Base-by-base conservation (phyloP, 495 filamentous ascomycete genomes). In the Aspergillus sparsus region DNA sequence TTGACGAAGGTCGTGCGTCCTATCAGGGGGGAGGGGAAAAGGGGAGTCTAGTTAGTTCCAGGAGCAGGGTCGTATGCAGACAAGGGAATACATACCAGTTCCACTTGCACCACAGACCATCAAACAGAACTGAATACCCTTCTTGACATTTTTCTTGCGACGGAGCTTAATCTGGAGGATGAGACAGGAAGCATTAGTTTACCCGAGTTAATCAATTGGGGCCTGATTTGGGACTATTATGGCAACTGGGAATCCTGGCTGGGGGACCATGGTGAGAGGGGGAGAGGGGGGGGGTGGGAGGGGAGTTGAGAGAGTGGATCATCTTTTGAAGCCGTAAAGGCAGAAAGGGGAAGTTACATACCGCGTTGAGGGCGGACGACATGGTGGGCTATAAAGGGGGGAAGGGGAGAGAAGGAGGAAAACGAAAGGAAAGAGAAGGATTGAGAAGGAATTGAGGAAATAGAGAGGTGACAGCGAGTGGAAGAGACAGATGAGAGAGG, bases 111-210 rank as follows among this genome's bases (percentile, higher is more conserved):
- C 94, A 74, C 95, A 98, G 66, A 98, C 94, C 94, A 98, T 98
- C 87, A 98, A 73, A 80, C 93, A 98, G 83, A 98, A 98, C 83
- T 98, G 95, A 71, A 98, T 97, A 66, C 94, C 94, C 88, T 98
- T 98, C 89, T 98, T 98, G 79, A 98, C 93, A 84, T 98, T 97
- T 87, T 98, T 98, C 93, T 98, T 98, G 73, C 92, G 88, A 79
- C 94, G 93, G 75, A 96, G 92, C 88, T 95, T 92, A 75, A 93
- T 90, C 89, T 92, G 77, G 59, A 66, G 70, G 62, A 41, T 31
- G 66, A 60, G 69, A 62, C 66, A 71, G 66, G 60, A 62, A 63
- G 64, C 59, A 65, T 64, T 55, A 53, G 66, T 67, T 78, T 76
- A 77, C 73, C 47, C 57, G 57, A 71, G 51, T 60, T 60, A 64